phyloP scores from a whole-genome alignment of 2,329 filamentous ascomycete species.

The Fusarium pininemorale region DNA sequence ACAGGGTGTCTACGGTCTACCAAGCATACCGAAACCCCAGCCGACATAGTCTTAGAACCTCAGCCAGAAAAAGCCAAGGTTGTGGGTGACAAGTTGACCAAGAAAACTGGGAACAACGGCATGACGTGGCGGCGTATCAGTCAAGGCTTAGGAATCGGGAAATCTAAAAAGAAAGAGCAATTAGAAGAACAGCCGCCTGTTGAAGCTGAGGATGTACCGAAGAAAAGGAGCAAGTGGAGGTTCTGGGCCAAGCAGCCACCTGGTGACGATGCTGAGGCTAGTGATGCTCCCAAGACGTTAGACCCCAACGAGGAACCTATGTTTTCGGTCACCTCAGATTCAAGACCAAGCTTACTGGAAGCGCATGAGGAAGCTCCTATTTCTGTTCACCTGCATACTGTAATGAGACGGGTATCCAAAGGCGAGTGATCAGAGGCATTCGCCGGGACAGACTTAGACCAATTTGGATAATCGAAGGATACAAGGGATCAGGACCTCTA shows the following conservation, averaged over 20 bases:
- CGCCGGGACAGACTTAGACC: neutral
- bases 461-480: neutral
- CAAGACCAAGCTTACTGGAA: neutral
- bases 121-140: constrained; percentile 12
- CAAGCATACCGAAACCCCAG: neutral
- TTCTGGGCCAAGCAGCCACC: constrained; percentile 17
- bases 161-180: neutral
- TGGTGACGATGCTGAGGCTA: neutral
- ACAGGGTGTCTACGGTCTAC: neutral
- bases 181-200: neutral
- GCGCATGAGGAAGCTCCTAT: neutral
- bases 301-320: neutral
- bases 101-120: neutral
- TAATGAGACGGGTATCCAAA: constrained; percentile 10
- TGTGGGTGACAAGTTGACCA: constrained; percentile 10
- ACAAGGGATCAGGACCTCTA: neutral
- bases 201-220: neutral
- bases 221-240: constrained; percentile 20
- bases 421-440: neutral
- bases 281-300: neutral
- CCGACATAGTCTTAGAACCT: neutral
- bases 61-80: neutral
- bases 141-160: constrained; percentile 6
- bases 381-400: neutral
- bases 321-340: neutral